Conservation (phyloP, 768 basidiomycete genomes). For the Calvatia gigantea region DNA sequence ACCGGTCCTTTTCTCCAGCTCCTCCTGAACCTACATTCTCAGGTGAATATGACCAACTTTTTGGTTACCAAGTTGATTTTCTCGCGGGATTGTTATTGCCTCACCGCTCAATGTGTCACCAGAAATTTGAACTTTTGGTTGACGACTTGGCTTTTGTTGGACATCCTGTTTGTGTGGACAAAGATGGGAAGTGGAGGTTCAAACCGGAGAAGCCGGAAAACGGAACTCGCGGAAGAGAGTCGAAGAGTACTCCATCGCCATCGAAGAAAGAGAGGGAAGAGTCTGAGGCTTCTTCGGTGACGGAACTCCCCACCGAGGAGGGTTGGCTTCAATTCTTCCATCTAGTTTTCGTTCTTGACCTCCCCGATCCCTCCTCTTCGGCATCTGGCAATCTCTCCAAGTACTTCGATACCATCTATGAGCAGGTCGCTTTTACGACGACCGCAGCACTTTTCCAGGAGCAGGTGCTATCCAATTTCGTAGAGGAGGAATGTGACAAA, state of each 20-base stretch:
- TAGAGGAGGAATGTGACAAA: constrained; percentile 75
- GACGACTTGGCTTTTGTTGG: constrained; percentile 93
- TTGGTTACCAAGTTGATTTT: constrained; percentile 80
- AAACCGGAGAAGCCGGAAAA: constrained; percentile 55
- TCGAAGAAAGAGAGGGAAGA: constrained; percentile 30
- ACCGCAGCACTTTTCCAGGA: constrained; percentile 92
- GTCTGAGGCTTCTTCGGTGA: constrained; percentile 25
- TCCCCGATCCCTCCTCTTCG: constrained; percentile 86
- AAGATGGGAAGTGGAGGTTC: constrained; percentile 74
- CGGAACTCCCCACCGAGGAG: constrained; percentile 32
- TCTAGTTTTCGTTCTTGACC: constrained; percentile 81
- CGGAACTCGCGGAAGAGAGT: constrained; percentile 51
- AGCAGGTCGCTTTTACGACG: constrained; percentile 84
- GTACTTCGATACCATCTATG: constrained; percentile 85
- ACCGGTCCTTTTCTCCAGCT: constrained; percentile 42
- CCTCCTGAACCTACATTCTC: constrained; percentile 27
- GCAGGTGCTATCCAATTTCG: constrained; percentile 83
- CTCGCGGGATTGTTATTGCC: constrained; percentile 82
- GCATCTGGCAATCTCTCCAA: constrained; percentile 71
- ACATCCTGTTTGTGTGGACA: constrained; percentile 84
- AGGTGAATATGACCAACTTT: constrained; percentile 62
- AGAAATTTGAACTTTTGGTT: constrained; percentile 89
- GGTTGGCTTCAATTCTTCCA: constrained; percentile 78
- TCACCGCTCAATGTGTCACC: constrained; percentile 77
- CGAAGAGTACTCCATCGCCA: constrained; percentile 34